Conservation (phyloP, 78 protist genomes). For the Dictyostelium discoideum region DNA sequence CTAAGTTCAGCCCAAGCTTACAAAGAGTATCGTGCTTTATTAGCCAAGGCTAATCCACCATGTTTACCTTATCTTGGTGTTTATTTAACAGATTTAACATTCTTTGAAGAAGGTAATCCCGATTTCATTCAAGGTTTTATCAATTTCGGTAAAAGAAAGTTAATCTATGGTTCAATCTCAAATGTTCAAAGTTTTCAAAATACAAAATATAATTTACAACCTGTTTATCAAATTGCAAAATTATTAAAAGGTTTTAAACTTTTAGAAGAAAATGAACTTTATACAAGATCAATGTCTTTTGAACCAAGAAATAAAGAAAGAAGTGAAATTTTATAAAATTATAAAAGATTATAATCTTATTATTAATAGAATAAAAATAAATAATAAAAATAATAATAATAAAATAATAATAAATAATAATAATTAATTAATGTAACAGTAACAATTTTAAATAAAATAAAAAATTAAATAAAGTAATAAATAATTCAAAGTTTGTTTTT, state of each 20-base stretch:
- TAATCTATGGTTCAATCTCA: constrained; percentile 52
- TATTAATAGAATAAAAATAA: neutral
- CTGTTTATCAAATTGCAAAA: constrained; percentile 64
- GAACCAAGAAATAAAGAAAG: constrained; percentile 75
- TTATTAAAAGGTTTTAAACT: constrained; percentile 29
- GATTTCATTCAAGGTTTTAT: constrained; percentile 66
- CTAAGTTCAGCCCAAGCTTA: neutral
- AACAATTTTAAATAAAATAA: no score
- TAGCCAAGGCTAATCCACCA: constrained; percentile 63
- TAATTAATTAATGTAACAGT: neutral
- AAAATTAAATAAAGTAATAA: no score
- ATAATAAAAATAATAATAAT: no score
- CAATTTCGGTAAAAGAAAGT: constrained; percentile 68
- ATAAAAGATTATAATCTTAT: no score
- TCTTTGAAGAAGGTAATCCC: constrained; percentile 83
- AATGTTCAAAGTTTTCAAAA: constrained; percentile 52
- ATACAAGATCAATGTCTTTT: constrained; percentile 29
- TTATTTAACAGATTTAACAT: constrained; percentile 78
- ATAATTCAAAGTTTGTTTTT: no score
- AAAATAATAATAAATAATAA: no score
- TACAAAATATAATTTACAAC: constrained; percentile 63
- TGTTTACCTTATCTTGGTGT: constrained; percentile 81
- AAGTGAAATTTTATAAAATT: neutral
- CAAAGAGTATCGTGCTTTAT: constrained; percentile 48
- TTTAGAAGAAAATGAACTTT: constrained; percentile 46